These are phyloP conservation scores for Microcyclosporella mali DNA, from an alignment of 2,329 filamentous ascomycete species.

Conservation along the genomic window DNA sequence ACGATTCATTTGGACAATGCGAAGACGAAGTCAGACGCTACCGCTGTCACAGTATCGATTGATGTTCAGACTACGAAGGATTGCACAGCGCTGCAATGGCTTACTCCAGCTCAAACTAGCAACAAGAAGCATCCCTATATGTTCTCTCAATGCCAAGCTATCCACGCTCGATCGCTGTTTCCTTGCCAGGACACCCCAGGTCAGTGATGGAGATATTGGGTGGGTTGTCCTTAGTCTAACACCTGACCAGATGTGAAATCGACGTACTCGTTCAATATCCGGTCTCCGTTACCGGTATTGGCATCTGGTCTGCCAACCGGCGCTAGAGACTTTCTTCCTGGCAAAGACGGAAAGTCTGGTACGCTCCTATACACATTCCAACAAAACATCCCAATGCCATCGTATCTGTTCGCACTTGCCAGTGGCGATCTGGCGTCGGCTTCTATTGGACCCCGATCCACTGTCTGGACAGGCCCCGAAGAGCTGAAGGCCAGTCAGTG, in stretches of 20 bases:
- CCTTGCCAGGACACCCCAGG: conserved; percentile 96
- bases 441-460: conserved; percentile 77
- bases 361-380: conserved; percentile 72
- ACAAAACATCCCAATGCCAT: conserved; percentile 87
- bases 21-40: conserved; percentile 30
- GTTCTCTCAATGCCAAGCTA: conserved; percentile 97
- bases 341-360: conserved; percentile 48
- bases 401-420: conserved; percentile 90
- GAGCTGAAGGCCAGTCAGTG: conserved; percentile 77
- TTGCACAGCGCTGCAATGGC: conserved; percentile 92
- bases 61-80: conserved; percentile 70
- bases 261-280: conserved; percentile 84
- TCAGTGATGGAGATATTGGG: too few species aligned
- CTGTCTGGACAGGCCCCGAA: conserved; percentile 81
- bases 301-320: conserved; percentile 70
- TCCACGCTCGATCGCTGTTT: conserved; percentile 87
- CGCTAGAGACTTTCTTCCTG: conserved; percentile 45
- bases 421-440: conserved; percentile 76
- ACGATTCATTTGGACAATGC: conserved; percentile 50
- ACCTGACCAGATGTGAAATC: conserved; percentile 94
- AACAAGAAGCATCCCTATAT: conserved; percentile 96
- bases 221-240: too few species aligned
- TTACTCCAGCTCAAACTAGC: conserved; percentile 85
- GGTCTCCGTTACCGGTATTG: conserved; percentile 80
- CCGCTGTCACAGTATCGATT: conserved; percentile 24